phyloP scores from a whole-genome alignment of 805 yeast species.

The Candida sonorensis region DNA sequence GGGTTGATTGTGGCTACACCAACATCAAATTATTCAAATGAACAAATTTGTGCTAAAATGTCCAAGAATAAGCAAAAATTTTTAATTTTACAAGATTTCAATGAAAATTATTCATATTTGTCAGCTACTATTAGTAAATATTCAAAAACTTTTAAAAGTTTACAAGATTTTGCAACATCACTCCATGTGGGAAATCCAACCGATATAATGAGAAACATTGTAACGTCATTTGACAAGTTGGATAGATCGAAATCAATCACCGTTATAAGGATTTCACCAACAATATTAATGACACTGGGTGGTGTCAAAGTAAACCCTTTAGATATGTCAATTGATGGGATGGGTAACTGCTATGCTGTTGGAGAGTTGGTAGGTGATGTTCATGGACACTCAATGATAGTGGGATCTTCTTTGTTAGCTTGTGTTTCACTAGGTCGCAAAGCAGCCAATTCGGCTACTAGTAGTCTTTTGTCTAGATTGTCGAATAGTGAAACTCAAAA shows the following conservation, averaged over 20 bases:
- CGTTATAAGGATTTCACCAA: constrained; percentile 9
- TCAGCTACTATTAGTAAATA: background rate
- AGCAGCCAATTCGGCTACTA: constrained; percentile 36
- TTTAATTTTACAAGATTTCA: constrained; percentile 5
- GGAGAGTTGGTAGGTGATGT: constrained; percentile 69
- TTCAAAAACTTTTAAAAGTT: background rate
- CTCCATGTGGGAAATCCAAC: background rate
- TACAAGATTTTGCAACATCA: background rate
- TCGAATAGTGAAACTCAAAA: constrained; percentile 1
- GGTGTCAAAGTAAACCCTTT: constrained; percentile 47
- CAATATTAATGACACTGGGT: constrained; percentile 35
- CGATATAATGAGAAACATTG: constrained; percentile 1
- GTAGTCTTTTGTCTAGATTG: constrained; percentile 16
- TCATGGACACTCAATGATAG: constrained; percentile 57
- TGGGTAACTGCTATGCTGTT: constrained; percentile 46
- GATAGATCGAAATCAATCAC: constrained; percentile 1
- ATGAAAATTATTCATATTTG: background rate
- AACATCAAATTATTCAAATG: constrained; percentile 1
- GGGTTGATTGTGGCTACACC: constrained; percentile 8
- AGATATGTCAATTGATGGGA: constrained; percentile 19
- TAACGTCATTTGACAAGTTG: background rate
- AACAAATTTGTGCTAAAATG: constrained; percentile 7
- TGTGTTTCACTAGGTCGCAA: constrained; percentile 56
- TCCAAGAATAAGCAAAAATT: constrained; percentile 3
- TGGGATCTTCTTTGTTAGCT: constrained; percentile 51